phyloP scores from a whole-genome alignment of 305 asterid genomes.

The Petunia hybrid region DNA sequence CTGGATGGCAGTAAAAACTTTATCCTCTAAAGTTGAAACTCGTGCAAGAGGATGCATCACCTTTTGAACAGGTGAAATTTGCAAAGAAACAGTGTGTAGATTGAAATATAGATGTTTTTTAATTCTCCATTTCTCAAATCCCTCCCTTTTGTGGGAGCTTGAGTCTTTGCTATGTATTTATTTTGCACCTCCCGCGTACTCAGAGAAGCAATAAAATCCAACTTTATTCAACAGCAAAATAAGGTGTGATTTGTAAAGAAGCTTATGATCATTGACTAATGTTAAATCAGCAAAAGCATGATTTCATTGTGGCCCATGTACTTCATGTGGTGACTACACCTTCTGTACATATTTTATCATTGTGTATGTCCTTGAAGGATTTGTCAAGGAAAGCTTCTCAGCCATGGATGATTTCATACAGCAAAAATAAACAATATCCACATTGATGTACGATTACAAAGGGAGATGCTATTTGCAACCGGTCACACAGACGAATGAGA shows the following conservation, averaged over 20 bases:
- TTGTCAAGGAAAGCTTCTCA: background rate
- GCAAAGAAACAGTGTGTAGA: background rate
- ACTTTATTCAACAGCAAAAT: background rate
- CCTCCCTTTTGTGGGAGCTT: constrained; percentile 11
- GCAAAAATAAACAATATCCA: background rate
- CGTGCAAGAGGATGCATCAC: background rate
- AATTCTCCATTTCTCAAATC: background rate
- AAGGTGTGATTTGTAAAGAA: background rate
- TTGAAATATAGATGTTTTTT: constrained; percentile 16
- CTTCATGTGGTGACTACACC: constrained; percentile 21
- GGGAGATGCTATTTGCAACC: constrained; percentile 17
- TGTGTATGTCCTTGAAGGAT: background rate
- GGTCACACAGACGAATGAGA: constrained; percentile 19
- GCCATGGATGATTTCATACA: constrained; percentile 4
- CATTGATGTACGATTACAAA: constrained; percentile 10
- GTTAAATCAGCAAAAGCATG: constrained; percentile 18
- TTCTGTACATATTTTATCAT: background rate
- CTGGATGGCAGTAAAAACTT: background rate
- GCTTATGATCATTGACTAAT: background rate
- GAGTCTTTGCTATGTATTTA: constrained; percentile 28
- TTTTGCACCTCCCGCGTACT: constrained; percentile 15
- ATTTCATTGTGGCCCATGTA: background rate
- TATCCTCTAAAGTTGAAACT: constrained; percentile 22
- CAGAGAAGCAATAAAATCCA: constrained; percentile 19
- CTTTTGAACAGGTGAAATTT: constrained; percentile 16